Evolutionary conservation across 164 flowering plant genomes (phyloP), one percentile per base, ranked within the genome.

Genomic region (Nymphaea colorata): DNA sequence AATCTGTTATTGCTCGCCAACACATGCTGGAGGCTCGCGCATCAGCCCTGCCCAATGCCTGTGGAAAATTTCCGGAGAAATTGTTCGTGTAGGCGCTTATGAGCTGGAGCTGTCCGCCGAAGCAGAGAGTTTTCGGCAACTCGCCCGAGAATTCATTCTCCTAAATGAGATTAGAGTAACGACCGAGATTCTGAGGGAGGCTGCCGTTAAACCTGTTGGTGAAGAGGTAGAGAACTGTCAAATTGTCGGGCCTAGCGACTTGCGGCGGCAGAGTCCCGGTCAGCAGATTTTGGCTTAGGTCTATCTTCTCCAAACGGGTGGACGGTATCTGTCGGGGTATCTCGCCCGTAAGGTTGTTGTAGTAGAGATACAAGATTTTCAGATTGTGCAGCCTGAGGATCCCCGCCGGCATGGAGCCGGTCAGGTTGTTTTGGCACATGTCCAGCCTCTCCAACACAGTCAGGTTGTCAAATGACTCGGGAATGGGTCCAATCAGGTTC

Each of bases 401-500:
- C 3, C 70, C 41, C 66, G 88, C 86, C 1, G 15, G 25, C 0
- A 71, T 71, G 7, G 59, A 17, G 43, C 73, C 73, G 3, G 64
- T 66, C 14, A 71, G 65, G 16, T 41, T 59, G 62, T 71, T 71
- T 6, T 42, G 61, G n/a, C 82, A 57, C 36, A 90, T 67, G 69
- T 88, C 90, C 75, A 90, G 65, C 8, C 62, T 66, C 64, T 76
- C 81, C 1, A 89, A 70, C 57, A 77, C 76, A 10, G 69, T 4
- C 17, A 88, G 67, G 62, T 75, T 45, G 0, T 41, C 66, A 4
- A 88, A 55, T 2, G 71, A 65, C 41, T 73, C 77, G 0, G 96
- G 92, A 25, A 92, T 78, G 42, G 75, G 75, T 5, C 98, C 98
- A 44, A 80, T 71, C 79, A 88, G 67, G 64, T 81, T 83, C 61